Conservation (phyloP, 352 stramenopile species). For the Globisporangium okanoganense region DNA sequence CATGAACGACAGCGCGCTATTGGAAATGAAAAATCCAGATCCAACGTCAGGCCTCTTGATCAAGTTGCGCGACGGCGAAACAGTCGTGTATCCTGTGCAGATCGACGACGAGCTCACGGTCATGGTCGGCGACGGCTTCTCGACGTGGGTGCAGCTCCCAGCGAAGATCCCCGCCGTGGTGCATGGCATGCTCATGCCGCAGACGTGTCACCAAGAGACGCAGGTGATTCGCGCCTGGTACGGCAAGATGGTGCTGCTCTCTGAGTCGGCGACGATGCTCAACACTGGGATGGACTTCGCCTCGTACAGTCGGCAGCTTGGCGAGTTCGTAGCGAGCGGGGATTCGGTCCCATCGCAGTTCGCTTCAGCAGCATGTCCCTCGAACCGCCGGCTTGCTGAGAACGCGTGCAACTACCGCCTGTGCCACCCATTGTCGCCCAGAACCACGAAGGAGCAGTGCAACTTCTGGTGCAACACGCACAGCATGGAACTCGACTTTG, state of each 20-base stretch:
- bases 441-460: constrained; percentile 23
- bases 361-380: constrained; percentile 24
- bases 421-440: constrained; percentile 22
- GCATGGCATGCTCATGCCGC: constrained; percentile 21
- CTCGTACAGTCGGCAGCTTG: constrained; percentile 15
- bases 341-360: constrained; percentile 14
- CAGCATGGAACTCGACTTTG: constrained; percentile 16
- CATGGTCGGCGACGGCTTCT: constrained; percentile 22
- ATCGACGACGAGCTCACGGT: constrained; percentile 13
- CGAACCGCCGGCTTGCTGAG: constrained; percentile 17
- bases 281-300: constrained; percentile 28
- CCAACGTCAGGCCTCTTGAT: constrained; percentile 13
- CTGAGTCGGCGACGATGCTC: constrained; percentile 19
- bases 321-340: constrained; percentile 9
- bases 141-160: constrained; percentile 13
- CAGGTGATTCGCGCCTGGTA: constrained; percentile 31
- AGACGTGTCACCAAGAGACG: constrained; percentile 12
- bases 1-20: neutral
- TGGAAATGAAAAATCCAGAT: constrained; percentile 15
- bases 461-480: constrained; percentile 36
- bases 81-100: constrained; percentile 16
- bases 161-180: constrained; percentile 18
- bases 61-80: constrained; percentile 1
- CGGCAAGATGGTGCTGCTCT: constrained; percentile 38
- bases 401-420: constrained; percentile 24